These are phyloP conservation scores for Aspergillus sp. DNA, from an alignment of 2,329 filamentous ascomycete species.

Conservation along the genomic window DNA sequence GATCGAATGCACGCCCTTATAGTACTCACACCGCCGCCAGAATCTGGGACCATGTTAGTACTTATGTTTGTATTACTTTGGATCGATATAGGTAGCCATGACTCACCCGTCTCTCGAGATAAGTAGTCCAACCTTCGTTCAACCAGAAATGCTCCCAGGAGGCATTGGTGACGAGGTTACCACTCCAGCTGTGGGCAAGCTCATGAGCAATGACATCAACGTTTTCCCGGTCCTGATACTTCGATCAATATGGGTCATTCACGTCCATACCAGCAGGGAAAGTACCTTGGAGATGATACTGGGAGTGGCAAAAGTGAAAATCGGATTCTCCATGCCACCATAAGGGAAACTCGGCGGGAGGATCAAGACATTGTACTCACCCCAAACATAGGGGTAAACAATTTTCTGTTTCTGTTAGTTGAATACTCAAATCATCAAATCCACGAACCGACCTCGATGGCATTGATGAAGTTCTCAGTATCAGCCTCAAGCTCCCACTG, in stretches of 20 bases:
- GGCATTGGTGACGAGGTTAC: slow-evolving; percentile 63
- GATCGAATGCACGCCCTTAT: neutral
- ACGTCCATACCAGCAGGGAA: neutral
- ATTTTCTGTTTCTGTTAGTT: slow-evolving; percentile 44
- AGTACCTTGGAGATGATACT: slow-evolving; percentile 78
- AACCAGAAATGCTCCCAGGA: slow-evolving; percentile 57
- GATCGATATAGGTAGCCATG: neutral
- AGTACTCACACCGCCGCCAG: slow-evolving; percentile 37
- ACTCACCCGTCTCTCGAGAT: slow-evolving; percentile 73
- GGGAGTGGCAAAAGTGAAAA: slow-evolving; percentile 93
- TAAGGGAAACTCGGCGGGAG: slow-evolving; percentile 89
- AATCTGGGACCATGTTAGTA: slow-evolving; percentile 30
- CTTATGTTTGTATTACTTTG: neutral
- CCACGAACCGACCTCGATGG: slow-evolving; percentile 63
- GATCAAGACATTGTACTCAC: slow-evolving; percentile 89
- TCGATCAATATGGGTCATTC: slow-evolving; percentile 1
- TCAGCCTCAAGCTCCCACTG: slow-evolving; percentile 90
- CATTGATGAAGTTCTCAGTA: slow-evolving; percentile 87
- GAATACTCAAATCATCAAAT: neutral
- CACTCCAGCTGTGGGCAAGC: slow-evolving; percentile 75
- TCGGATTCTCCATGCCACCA: slow-evolving; percentile 80
- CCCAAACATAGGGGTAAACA: slow-evolving; percentile 89
- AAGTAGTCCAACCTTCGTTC: slow-evolving; percentile 87
- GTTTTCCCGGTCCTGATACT: slow-evolving; percentile 68
- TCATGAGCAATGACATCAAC: slow-evolving; percentile 95